phyloP scores from a whole-genome alignment of 2,329 filamentous ascomycete genomes.

The Gaeumannomyces tritici region DNA sequence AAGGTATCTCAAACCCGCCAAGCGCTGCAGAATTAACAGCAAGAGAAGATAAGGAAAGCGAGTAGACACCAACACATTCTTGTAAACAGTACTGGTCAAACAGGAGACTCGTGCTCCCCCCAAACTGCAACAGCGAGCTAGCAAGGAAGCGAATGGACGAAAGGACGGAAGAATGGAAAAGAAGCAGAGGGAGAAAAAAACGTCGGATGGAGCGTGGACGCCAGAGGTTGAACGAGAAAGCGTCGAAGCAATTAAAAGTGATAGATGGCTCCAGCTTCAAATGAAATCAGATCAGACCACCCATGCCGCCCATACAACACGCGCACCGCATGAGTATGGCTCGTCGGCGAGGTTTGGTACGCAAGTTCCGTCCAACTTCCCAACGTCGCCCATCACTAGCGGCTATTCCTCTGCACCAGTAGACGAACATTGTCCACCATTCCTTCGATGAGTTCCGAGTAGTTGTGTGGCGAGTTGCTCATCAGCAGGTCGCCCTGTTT shows the following conservation, averaged over 20 bases:
- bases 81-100: background rate
- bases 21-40: background rate
- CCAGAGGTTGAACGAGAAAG: background rate
- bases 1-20: background rate
- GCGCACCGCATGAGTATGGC: background rate
- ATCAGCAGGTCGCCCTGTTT: slow-evolving; percentile 53
- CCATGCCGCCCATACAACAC: background rate
- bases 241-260: background rate
- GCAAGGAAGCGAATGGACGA: background rate
- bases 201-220: background rate
- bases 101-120: background rate
- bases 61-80: slow-evolving; percentile 14
- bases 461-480: slow-evolving; percentile 44
- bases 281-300: background rate
- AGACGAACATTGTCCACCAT: slow-evolving; percentile 65
- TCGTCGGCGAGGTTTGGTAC: background rate
- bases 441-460: slow-evolving; percentile 59
- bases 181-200: background rate
- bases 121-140: background rate
- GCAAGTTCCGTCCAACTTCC: background rate
- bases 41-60: background rate
- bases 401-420: slow-evolving; percentile 27
- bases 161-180: background rate
- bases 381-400: background rate
- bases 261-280: background rate